phyloP scores from a whole-genome alignment of 148 eudicot genomes.

The Nepenthes gracilis region DNA sequence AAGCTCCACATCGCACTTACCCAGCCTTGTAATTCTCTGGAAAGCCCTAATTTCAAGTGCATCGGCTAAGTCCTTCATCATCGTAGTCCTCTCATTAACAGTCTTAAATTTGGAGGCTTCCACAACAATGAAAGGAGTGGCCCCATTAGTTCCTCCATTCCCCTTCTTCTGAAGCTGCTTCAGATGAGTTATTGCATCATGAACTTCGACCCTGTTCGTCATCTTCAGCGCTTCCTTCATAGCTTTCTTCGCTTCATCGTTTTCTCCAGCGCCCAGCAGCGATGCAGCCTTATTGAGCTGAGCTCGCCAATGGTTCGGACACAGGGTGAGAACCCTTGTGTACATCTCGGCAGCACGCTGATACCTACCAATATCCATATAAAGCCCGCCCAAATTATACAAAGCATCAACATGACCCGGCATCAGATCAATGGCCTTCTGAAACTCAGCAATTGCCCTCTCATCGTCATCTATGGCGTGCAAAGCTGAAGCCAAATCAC shows the following conservation, averaged over 20 bases:
- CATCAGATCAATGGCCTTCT: constrained; percentile 88
- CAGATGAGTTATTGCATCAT: constrained; percentile 86
- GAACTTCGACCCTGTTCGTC: constrained; percentile 94
- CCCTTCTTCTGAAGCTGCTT: constrained; percentile 86
- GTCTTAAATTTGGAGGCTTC: constrained; percentile 70
- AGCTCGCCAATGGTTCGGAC: constrained; percentile 96
- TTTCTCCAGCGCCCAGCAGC: constrained; percentile 88
- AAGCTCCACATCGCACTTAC: constrained; percentile 66
- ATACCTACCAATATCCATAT: constrained; percentile 97
- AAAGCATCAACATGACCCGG: constrained; percentile 95
- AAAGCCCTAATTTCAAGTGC: constrained; percentile 82
- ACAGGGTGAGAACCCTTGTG: constrained; percentile 77
- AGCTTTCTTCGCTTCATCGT: constrained; percentile 88
- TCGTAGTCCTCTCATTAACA: constrained; percentile 59
- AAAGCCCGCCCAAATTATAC: constrained; percentile 92
- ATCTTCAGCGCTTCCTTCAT: constrained; percentile 92
- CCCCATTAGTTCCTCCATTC: constrained; percentile 66
- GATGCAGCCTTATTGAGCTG: constrained; percentile 94
- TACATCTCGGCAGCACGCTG: constrained; percentile 99
- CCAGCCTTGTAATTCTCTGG: constrained; percentile 81
- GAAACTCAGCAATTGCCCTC: constrained; percentile 87
- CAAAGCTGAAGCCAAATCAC: constrained; percentile 88
- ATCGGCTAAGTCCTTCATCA: constrained; percentile 63
- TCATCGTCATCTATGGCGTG: constrained; percentile 90
- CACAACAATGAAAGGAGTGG: constrained; percentile 41